phyloP scores from a whole-genome alignment of 1,139 yeast species.

The Saccharomycopsis crataegensis region DNA sequence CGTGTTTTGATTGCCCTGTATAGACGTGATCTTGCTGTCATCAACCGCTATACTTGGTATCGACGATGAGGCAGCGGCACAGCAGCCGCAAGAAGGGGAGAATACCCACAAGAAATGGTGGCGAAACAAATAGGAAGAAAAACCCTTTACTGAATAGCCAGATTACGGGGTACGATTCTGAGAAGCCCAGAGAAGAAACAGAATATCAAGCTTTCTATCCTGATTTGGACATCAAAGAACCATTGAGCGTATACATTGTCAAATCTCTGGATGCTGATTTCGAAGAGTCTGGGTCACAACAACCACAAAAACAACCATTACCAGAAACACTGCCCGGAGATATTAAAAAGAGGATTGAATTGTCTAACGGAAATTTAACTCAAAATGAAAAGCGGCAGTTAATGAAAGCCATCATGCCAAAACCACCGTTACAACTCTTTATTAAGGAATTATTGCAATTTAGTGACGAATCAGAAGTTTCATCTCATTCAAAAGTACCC shows the following conservation, averaged over 20 bases:
- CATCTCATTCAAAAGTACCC: neutral
- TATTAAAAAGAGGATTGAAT: neutral
- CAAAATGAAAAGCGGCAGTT: neutral
- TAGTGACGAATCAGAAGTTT: neutral
- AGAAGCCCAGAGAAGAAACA: conserved; percentile 19
- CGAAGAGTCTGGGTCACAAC: neutral
- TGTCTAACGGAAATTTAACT: neutral
- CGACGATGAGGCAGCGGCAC: conserved; percentile 5
- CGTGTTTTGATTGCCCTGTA: neutral
- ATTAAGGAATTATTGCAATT: neutral
- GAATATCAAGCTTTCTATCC: conserved; percentile 17
- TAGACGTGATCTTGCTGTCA: neutral
- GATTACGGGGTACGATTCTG: conserved; percentile 7
- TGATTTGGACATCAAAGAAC: conserved; percentile 14
- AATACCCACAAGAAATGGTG: neutral
- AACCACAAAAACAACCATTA: neutral
- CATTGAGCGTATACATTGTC: conserved; percentile 14
- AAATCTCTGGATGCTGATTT: neutral
- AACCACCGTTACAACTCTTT: neutral
- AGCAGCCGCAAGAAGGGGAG: conserved; percentile 3
- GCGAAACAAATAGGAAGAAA: neutral
- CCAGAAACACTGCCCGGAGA: neutral
- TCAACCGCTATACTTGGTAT: too few species aligned
- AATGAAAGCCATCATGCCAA: neutral
- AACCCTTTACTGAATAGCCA: neutral